Conservation (phyloP, 306 rosid species). For the Citrullus amarus region DNA sequence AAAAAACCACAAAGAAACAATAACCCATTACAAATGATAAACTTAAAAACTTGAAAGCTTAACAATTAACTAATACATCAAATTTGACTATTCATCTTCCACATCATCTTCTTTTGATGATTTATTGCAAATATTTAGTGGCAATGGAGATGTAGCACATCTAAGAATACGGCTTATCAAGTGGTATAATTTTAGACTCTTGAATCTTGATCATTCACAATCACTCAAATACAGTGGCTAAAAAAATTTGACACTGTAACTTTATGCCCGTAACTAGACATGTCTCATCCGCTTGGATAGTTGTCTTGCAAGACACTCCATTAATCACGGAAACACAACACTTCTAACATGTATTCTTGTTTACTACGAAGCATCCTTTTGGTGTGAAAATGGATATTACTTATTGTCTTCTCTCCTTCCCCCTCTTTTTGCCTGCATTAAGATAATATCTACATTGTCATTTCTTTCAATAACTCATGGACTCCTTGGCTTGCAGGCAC, state of each 20-base stretch:
- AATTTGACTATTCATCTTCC: not conserved
- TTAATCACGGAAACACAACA: not conserved
- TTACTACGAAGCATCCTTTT: too few species aligned
- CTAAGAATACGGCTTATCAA: not conserved
- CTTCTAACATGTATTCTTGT: not conserved
- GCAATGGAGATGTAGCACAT: not conserved
- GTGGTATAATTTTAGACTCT: not conserved
- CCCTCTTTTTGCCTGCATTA: not conserved
- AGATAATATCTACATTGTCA: not conserved
- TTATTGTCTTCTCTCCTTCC: not conserved
- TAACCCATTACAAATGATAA: too few species aligned
- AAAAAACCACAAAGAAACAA: too few species aligned
- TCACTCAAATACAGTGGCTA: not conserved
- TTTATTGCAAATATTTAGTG: not conserved
- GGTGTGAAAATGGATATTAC: not conserved
- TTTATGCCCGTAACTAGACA: not conserved
- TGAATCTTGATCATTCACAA: not conserved
- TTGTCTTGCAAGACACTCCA: not conserved
- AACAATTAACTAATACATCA: too few species aligned
- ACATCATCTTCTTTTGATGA: not conserved
- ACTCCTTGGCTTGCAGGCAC: conserved; percentile 42
- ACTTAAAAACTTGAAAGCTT: too few species aligned
- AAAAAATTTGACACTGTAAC: not conserved
- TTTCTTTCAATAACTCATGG: conserved; percentile 1
- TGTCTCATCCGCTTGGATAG: not conserved